Evolutionary conservation across 2,329 filamentous ascomycete species (phyloP).

Genomic region (Botrytis paeoniae): DNA sequence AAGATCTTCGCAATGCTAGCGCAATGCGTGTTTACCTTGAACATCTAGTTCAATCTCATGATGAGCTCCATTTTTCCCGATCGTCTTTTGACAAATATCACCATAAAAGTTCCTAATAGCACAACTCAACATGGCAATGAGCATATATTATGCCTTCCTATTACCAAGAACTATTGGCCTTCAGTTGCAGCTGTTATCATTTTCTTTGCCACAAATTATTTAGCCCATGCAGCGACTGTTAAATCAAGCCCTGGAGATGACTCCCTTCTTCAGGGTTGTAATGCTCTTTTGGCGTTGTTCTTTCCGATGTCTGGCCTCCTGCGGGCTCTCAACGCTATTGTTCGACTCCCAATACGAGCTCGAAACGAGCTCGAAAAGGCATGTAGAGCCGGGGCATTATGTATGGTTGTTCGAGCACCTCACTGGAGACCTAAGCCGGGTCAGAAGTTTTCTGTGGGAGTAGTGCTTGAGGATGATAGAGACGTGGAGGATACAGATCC

Average conservation of each 20-base stretch:
- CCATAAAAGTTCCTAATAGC: background rate
- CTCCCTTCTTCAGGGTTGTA: background rate
- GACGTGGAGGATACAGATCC: background rate
- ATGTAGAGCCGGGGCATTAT: conserved; percentile 28
- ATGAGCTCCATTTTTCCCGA: background rate
- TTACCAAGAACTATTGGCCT: background rate
- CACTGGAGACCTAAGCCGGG: conserved; percentile 22
- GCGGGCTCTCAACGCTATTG: conserved; percentile 23
- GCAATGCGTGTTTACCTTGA: background rate
- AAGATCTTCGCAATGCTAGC: background rate
- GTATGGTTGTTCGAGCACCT: conserved; percentile 28
- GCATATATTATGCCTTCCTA: background rate
- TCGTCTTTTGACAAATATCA: background rate
- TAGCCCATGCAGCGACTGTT: conserved; percentile 32
- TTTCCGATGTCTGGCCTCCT: conserved; percentile 26
- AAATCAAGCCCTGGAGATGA: conserved; percentile 27
- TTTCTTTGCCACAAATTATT: conserved; percentile 34
- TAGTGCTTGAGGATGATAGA: background rate
- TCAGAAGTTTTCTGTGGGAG: conserved; percentile 3
- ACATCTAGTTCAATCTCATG: background rate
- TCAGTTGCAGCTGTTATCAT: conserved; percentile 24
- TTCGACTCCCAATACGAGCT: background rate
- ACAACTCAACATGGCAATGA: conserved; percentile 6
- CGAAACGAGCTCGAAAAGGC: conserved; percentile 19
- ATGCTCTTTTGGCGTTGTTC: conserved; percentile 19